phyloP scores from a whole-genome alignment of 192 early-diverging fungal genomes.

The Linnemannia zychae region DNA sequence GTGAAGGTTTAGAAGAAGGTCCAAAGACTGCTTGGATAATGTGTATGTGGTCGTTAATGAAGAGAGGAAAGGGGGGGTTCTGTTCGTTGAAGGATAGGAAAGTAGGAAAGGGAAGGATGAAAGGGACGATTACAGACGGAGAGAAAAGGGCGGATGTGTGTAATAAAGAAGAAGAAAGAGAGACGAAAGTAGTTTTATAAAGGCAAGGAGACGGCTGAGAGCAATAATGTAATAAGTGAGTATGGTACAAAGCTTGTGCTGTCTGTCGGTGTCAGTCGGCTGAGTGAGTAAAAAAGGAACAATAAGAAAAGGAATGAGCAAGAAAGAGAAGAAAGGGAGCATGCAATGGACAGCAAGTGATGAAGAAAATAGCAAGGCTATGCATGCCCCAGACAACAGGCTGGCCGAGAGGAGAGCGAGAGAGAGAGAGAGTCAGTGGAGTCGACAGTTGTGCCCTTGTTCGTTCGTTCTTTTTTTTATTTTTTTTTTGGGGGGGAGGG shows the following conservation, averaged over 20 bases:
- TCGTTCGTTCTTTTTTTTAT: not conserved
- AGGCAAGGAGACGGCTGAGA: not conserved
- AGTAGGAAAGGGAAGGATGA: not conserved
- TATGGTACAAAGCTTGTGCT: not conserved
- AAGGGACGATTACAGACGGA: constrained; percentile 1
- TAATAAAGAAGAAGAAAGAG: not conserved
- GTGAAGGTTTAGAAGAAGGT: not conserved
- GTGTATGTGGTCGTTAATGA: not conserved
- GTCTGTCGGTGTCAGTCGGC: not conserved
- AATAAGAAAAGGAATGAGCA: not conserved
- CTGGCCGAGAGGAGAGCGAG: not conserved
- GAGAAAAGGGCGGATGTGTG: not conserved
- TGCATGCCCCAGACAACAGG: not conserved
- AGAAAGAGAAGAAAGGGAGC: not conserved
- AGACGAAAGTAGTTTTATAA: not conserved
- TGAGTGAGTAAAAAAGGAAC: not conserved
- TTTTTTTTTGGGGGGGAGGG: not conserved
- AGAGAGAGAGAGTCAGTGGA: not conserved
- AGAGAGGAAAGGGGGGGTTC: not conserved
- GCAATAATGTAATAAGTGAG: not conserved
- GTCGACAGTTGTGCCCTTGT: not conserved
- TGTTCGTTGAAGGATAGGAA: not conserved
- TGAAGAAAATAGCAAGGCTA: not conserved
- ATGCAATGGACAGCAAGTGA: not conserved
- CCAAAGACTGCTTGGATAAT: too few relatives aligned